These are phyloP conservation scores for Cucumis sativus DNA, from an alignment of 306 rosid species.

Conservation along the genomic window DNA sequence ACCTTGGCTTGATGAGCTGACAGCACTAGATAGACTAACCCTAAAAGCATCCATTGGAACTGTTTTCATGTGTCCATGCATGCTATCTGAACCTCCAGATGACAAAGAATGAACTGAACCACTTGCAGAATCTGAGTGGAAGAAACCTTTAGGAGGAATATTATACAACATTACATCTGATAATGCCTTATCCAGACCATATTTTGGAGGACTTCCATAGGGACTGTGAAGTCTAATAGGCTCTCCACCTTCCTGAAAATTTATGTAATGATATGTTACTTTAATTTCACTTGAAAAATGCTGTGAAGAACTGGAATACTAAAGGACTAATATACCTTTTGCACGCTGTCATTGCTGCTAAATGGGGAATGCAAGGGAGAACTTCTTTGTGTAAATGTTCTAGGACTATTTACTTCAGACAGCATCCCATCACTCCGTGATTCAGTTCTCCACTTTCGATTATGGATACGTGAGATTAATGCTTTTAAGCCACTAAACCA, in stretches of 20 bases:
- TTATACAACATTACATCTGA: constrained; percentile 71
- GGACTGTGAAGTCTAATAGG: constrained; percentile 89
- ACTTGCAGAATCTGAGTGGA: constrained; percentile 89
- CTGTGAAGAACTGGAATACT: constrained; percentile 5
- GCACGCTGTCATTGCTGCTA: constrained; percentile 90
- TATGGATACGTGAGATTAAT: constrained; percentile 74
- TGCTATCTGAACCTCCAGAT: constrained; percentile 93
- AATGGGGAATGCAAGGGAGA: constrained; percentile 90
- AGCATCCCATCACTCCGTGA: constrained; percentile 95
- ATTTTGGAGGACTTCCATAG: constrained; percentile 89
- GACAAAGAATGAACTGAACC: constrained; percentile 89
- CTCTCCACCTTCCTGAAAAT: constrained; percentile 73
- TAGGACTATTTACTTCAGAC: constrained; percentile 95
- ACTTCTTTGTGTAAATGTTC: constrained; percentile 90
- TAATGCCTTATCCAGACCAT: constrained; percentile 78
- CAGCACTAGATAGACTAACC: constrained; percentile 95
- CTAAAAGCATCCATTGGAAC: constrained; percentile 92
- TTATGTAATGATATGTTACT: constrained; percentile 14
- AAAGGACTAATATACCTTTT: constrained; percentile 46
- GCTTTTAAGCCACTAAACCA: constrained; percentile 99
- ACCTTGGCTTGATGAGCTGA: constrained; percentile 99
- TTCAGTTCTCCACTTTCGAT: constrained; percentile 91
- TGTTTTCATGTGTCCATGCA: constrained; percentile 85
- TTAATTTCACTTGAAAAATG: constrained; percentile 13
- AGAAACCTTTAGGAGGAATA: constrained; percentile 81